Conservation (phyloP, 2,329 filamentous ascomycete genomes). For the Cladophialophora chaetospira region DNA sequence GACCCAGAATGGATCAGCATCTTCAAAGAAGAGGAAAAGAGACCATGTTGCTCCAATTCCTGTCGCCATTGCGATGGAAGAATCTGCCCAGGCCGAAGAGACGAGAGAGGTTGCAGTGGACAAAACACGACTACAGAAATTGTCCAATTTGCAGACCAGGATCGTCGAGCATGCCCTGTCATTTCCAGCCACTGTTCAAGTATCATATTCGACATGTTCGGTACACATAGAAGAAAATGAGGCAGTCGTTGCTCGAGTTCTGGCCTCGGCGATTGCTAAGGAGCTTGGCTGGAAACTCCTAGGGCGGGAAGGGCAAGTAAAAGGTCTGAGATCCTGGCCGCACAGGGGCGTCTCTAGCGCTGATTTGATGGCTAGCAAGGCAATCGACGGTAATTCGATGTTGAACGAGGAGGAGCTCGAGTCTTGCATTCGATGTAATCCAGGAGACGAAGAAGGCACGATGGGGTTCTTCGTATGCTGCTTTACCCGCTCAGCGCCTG, state of each 20-base stretch:
- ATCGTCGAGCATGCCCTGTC: slow-evolving; percentile 81
- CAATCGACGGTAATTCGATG: slow-evolving; percentile 17
- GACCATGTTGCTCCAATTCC: slow-evolving; percentile 28
- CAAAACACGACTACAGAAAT: slow-evolving; percentile 65
- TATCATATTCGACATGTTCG: slow-evolving; percentile 95
- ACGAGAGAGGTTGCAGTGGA: slow-evolving; percentile 47
- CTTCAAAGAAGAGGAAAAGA: slow-evolving; percentile 50
- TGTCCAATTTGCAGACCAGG: slow-evolving; percentile 79
- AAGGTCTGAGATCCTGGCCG: slow-evolving; percentile 74
- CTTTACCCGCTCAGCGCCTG: slow-evolving; percentile 62
- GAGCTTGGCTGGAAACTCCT: slow-evolving; percentile 77
- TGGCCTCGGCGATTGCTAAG: slow-evolving; percentile 67
- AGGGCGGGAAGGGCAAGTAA: slow-evolving; percentile 69
- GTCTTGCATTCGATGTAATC: slow-evolving; percentile 78
- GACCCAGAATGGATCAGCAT: slow-evolving; percentile 38
- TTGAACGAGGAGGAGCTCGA: slow-evolving; percentile 57
- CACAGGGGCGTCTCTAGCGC: slow-evolving; percentile 59
- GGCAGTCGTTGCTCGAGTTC: slow-evolving; percentile 71
- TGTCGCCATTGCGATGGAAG: not conserved
- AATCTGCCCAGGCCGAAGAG: slow-evolving; percentile 49
- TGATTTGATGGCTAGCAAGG: slow-evolving; percentile 21
- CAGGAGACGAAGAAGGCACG: slow-evolving; percentile 77
- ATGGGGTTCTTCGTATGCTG: slow-evolving; percentile 97
- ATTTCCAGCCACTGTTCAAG: slow-evolving; percentile 72
- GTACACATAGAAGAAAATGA: slow-evolving; percentile 88